A percentile compares a stretch with the other conserved stretches of the same genome.
Evolutionary conservation across 805 yeast genomes (phyloP).

Genomic region (Saccharomycopsis sp.): DNA sequence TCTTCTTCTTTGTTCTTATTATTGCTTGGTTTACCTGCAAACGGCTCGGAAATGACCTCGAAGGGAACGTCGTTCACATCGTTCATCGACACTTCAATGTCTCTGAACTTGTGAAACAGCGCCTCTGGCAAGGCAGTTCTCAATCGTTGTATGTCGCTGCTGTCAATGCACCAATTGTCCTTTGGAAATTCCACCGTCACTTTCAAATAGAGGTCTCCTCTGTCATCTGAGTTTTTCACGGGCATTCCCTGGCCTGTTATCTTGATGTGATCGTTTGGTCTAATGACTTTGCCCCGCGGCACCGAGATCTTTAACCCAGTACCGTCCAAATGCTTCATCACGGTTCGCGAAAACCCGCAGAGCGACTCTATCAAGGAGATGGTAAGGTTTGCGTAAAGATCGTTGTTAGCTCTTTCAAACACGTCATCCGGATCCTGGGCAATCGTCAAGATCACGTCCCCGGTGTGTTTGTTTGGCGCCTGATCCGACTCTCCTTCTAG

Average conservation of each 20-base stretch:
- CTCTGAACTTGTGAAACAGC: conserved; percentile 2
- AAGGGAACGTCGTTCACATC: conserved; percentile 26
- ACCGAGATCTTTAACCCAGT: conserved; percentile 56
- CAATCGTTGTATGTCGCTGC: conserved; percentile 48
- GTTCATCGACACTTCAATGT: conserved; percentile 24
- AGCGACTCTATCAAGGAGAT: conserved; percentile 73
- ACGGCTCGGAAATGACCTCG: too few species aligned
- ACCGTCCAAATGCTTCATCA: conserved; percentile 71
- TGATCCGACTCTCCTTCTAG: conserved; percentile 71
- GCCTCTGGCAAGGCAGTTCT: conserved; percentile 44
- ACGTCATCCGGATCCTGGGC: conserved; percentile 36
- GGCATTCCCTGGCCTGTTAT: conserved; percentile 84
- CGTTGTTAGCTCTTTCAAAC: conserved; percentile 52
- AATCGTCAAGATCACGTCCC: conserved; percentile 64
- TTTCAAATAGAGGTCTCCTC: conserved; percentile 65
- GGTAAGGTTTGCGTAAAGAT: conserved; percentile 49
- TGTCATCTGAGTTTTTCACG: conserved; percentile 28
- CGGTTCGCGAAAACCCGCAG: conserved; percentile 63
- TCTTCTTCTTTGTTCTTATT: conserved; percentile 17
- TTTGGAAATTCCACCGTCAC: conserved; percentile 74
- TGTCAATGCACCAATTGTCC: conserved; percentile 78
- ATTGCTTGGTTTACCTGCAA: neutral
- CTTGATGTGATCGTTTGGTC: conserved; percentile 63
- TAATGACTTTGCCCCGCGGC: conserved; percentile 71
- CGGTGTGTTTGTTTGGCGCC: conserved; percentile 60